Evolutionary conservation across 2,329 filamentous ascomycete genomes (phyloP), one percentile per base, ranked within the genome.

Genomic region (Stachybotrys elegans): DNA sequence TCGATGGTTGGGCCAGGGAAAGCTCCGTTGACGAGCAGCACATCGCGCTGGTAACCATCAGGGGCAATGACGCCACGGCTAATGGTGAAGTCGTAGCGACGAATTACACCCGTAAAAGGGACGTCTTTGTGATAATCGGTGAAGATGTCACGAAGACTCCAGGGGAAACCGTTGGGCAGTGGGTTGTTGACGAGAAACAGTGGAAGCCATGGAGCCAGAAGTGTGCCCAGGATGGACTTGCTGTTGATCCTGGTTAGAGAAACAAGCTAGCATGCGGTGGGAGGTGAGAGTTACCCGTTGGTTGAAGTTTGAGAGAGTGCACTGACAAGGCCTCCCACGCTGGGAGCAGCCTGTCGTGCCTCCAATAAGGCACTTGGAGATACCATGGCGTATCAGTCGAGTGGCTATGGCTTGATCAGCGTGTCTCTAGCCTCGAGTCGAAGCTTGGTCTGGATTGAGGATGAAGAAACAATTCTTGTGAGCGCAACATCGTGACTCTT

Each of bases 1-100:
- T 76, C 72, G 43, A 90, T 79, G 13, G 73, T 69, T 2, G 85
- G 86, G 0, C 83, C 86, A 1, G 85, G 85, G 48, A 78, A 83
- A 35, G 79, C 73, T 8, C 76, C 78, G 57, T 86, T 84, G 57
- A 86, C 68, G 22, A 86, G 69, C 47, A 90, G 72, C 4, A 70
- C 72, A 5, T 65, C 46, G 60, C 69, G 46, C 43, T 73, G 57
- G 44, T 79, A 76, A 17, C 81, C 79, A 55, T 83, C 81, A 0
- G 78, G 77, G 0, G 72, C 70, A 43, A 78, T 71, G 31, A 62
- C 57, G 3, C 67, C 72, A 16, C 75, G 69, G 45, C 67, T 73
- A 45, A 81, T 58, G 4, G 68, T 72, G 46, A 79, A 77, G 48
- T 79, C 71, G 49, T 79, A 81, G 31, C 67, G 66, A 11, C 79